phyloP scores from a whole-genome alignment of 176 grass and related monocot genomes.

The Cenchrus fungigraminus region DNA sequence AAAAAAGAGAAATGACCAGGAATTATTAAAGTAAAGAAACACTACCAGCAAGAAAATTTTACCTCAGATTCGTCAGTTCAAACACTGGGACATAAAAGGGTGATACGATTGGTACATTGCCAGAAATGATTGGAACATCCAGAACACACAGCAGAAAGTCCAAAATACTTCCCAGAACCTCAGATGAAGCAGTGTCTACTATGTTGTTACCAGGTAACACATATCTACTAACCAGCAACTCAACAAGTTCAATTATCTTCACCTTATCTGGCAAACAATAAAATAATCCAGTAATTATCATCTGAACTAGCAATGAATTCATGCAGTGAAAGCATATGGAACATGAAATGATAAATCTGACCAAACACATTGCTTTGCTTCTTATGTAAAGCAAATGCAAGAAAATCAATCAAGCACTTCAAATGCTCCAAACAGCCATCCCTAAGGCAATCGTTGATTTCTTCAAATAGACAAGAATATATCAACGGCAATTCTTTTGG shows the following conservation, averaged over 20 bases:
- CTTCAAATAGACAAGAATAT: constrained; percentile 71
- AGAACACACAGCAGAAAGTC: constrained; percentile 75
- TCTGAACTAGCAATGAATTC: constrained; percentile 31
- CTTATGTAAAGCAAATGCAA: constrained; percentile 68
- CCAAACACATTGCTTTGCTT: constrained; percentile 54
- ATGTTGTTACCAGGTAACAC: constrained; percentile 43
- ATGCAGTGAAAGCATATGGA: constrained; percentile 26
- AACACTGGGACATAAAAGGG: constrained; percentile 73
- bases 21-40: background rate
- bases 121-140: constrained; percentile 68
- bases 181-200: constrained; percentile 42
- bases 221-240: constrained; percentile 63
- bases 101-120: constrained; percentile 53
- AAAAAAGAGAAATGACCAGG: background rate
- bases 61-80: constrained; percentile 67
- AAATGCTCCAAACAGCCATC: constrained; percentile 65
- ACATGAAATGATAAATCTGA: constrained; percentile 39
- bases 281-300: constrained; percentile 20
- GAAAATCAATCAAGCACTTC: constrained; percentile 65
- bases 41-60: constrained; percentile 22
- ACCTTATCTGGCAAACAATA: constrained; percentile 59
- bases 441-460: constrained; percentile 57
- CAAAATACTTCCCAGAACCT: constrained; percentile 71
- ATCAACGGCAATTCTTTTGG: constrained; percentile 68
- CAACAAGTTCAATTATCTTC: constrained; percentile 58